Conservation (phyloP, 805 yeast genomes). For the Cyberlindnera japonica region DNA sequence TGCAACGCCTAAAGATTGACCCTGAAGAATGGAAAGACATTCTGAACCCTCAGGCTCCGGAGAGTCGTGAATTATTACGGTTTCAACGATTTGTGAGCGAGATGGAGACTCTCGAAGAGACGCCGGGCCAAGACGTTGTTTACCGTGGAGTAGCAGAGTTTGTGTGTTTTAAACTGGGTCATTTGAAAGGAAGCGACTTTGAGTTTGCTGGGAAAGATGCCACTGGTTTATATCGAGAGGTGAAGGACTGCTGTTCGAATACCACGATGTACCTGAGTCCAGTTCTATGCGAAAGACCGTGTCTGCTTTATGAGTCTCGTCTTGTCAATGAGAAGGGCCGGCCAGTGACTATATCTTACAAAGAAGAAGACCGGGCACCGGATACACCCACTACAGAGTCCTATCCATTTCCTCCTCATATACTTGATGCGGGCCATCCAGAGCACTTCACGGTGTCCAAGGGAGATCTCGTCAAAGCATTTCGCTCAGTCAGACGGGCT, state of each 20-base stretch:
- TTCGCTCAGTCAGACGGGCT: constrained; percentile 21
- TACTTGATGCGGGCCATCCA: constrained; percentile 19
- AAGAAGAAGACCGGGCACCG: constrained; percentile 14
- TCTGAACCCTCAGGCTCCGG: no score
- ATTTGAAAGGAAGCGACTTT: constrained; percentile 20
- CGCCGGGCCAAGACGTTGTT: constrained; percentile 8
- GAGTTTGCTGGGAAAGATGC: constrained; percentile 13
- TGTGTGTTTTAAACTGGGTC: constrained; percentile 22
- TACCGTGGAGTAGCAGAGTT: constrained; percentile 24
- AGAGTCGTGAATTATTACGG: no score
- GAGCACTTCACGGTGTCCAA: constrained; percentile 21
- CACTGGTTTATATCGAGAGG: constrained; percentile 20
- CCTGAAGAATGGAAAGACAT: no score
- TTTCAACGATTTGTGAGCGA: constrained; percentile 16
- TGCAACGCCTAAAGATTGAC: no score
- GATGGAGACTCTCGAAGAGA: constrained; percentile 13
- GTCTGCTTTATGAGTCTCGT: constrained; percentile 19
- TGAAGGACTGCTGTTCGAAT: constrained; percentile 20
- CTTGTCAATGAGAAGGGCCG: constrained; percentile 23
- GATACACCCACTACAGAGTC: constrained; percentile 23
- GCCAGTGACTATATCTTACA: constrained; percentile 20
- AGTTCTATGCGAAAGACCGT: constrained; percentile 20
- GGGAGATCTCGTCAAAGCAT: constrained; percentile 17
- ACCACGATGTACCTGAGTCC: constrained; percentile 23
- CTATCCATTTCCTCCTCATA: constrained; percentile 21